These are phyloP conservation scores for Rubia balearica DNA, from an alignment of 305 asterid species.

Conservation along the genomic window DNA sequence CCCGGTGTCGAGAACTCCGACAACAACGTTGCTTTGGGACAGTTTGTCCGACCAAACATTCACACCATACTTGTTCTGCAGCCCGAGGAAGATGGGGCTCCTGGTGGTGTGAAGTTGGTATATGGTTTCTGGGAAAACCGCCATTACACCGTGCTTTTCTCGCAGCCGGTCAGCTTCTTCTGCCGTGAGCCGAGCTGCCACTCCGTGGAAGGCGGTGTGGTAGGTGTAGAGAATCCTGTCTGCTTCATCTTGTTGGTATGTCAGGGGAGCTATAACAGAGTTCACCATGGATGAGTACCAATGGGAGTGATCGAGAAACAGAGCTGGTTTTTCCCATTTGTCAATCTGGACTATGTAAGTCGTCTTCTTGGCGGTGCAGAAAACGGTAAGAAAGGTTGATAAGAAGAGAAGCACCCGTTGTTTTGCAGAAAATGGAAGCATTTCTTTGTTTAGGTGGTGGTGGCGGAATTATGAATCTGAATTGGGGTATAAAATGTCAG, in stretches of 20 bases:
- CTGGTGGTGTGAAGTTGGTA: slow-evolving; percentile 83
- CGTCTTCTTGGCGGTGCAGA: slow-evolving; percentile 23
- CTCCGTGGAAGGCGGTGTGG: slow-evolving; percentile 74
- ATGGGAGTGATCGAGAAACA: slow-evolving; percentile 42
- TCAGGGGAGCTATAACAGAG: slow-evolving; percentile 27
- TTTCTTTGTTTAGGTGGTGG: slow-evolving; percentile 10
- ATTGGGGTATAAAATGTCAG: slow-evolving; percentile 3
- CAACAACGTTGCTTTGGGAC: slow-evolving; percentile 46
- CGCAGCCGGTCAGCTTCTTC: slow-evolving; percentile 41
- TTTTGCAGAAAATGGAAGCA: slow-evolving; percentile 34
- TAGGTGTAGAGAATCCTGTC: slow-evolving; percentile 61
- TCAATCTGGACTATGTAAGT: slow-evolving; percentile 71
- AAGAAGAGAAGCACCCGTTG: slow-evolving; percentile 29
- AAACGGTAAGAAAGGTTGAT: slow-evolving; percentile 19
- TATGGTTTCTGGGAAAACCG: slow-evolving; percentile 56
- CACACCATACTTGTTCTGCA: slow-evolving; percentile 34
- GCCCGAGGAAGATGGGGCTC: slow-evolving; percentile 83
- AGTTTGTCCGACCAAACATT: slow-evolving; percentile 24
- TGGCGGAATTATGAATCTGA: slow-evolving; percentile 10
- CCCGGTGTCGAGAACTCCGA: slow-evolving; percentile 86
- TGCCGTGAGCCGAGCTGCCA: slow-evolving; percentile 57
- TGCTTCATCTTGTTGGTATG: slow-evolving; percentile 12
- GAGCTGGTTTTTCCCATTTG: slow-evolving; percentile 57
- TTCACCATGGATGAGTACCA: slow-evolving; percentile 72
- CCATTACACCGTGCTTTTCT: slow-evolving; percentile 43